Evolutionary conservation across 2,329 filamentous ascomycete genomes (phyloP), one percentile per base, ranked within the genome.

Genomic region (Ilyonectria sp.): DNA sequence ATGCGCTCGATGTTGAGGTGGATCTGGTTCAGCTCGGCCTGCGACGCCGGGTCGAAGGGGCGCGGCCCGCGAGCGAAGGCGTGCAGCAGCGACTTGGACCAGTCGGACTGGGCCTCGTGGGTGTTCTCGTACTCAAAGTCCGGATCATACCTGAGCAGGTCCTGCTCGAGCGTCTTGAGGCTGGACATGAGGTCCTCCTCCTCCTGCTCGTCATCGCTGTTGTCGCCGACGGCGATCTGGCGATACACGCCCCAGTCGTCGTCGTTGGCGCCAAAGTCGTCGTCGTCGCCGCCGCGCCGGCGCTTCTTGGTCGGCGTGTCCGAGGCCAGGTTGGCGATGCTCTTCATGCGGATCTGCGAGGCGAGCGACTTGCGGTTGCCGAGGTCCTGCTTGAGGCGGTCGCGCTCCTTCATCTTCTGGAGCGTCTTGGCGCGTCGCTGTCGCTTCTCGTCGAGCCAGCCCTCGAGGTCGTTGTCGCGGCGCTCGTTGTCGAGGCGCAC

Each of bases 231-330:
- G 2, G 94, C 93, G 64, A 98, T 97, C 46, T 94, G 94, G 60
- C 96, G 92, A 81, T 99, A 99, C 15, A 99, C 94, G 65, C 94
- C 94, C 96, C 96, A 99, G 80, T 99, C 96, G 64, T 97, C 95
- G 77, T 99, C 96, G 79, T 99, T 95, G 56, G 95, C 95, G 63
- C 96, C 96, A 78, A 99, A 99, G 67, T 94, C 94, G 78, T 99
- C 96, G 75, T 99, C 96, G 78, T 98, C 95, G 4, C 92, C 93
- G 8, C 94, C 94, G 19, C 95, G 91, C 15, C 94, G 87, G 63
- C 95, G 90, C 81, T 97, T 97, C 79, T 95, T 94, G 71, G 87
- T 85, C 1, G 95, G 94, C 6, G 90, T 91, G 80, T 99, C 96
- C 0, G 95, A 95, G 3, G 96, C 96, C 1, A 99, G 91, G 77